Conservation (phyloP, 1,139 yeast genomes). For the Geotrichum fermentans region DNA sequence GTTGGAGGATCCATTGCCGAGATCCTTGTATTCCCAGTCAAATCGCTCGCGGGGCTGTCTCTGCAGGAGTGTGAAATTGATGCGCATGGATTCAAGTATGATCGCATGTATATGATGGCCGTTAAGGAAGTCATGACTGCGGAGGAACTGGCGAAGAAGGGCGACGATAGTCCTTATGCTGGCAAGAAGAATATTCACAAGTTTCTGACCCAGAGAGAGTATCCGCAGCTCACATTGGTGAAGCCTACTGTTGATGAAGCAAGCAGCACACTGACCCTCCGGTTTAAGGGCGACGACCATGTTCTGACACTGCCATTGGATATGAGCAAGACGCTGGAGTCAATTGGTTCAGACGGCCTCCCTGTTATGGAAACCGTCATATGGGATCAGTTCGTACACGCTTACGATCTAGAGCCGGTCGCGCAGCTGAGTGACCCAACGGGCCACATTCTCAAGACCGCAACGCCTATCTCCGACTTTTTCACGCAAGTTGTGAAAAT, state of each 20-base stretch:
- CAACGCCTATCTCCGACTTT: conserved; percentile 17
- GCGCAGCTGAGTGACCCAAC: not conserved
- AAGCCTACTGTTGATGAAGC: conserved; percentile 30
- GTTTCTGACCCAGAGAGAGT: conserved; percentile 38
- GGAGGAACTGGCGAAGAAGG: not conserved
- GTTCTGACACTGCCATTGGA: conserved; percentile 27
- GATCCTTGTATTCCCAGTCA: conserved; percentile 42
- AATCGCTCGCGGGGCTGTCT: conserved; percentile 40
- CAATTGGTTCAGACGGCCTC: not conserved
- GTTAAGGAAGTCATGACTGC: conserved; percentile 25
- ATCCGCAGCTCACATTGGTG: conserved; percentile 37
- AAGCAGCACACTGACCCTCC: conserved; percentile 31
- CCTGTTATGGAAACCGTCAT: conserved; percentile 25
- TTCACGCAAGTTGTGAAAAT: conserved; percentile 17
- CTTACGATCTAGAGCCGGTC: conserved; percentile 26
- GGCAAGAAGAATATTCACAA: conserved; percentile 25
- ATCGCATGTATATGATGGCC: conserved; percentile 42
- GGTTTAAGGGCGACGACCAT: conserved; percentile 28
- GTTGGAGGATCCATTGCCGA: conserved; percentile 18
- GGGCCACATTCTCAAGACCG: conserved; percentile 1
- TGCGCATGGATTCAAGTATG: conserved; percentile 41
- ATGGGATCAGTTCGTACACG: conserved; percentile 31
- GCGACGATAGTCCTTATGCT: conserved; percentile 9
- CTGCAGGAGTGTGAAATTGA: conserved; percentile 38
- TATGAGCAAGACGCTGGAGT: conserved; percentile 16